phyloP scores from a whole-genome alignment of 208 protist species.

The Phytomonas francai region DNA sequence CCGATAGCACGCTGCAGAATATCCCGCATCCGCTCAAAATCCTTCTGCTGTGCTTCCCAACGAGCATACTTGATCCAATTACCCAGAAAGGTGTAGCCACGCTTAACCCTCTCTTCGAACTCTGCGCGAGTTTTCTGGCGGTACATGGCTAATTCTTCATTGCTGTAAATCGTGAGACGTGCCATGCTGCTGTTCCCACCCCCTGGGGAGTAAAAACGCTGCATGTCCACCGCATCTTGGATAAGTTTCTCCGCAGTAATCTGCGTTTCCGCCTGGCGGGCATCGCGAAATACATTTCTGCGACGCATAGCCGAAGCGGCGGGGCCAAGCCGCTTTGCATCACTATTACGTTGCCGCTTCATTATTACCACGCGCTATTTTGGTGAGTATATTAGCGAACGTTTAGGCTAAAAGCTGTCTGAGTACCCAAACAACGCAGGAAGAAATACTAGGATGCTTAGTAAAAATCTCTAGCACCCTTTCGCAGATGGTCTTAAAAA shows the following conservation, averaged over 20 bases:
- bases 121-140: slow-evolving; percentile 90
- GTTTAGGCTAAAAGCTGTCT: no score
- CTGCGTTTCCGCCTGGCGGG: slow-evolving; percentile 72
- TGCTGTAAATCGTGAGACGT: slow-evolving; percentile 92
- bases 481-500: not conserved
- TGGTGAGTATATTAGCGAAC: not conserved
- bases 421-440: not conserved
- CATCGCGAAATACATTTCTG: slow-evolving; percentile 60
- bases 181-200: slow-evolving; percentile 41
- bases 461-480: not conserved
- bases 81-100: slow-evolving; percentile 61
- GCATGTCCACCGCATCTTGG: slow-evolving; percentile 94
- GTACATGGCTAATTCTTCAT: slow-evolving; percentile 93
- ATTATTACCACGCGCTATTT: slow-evolving; percentile 15
- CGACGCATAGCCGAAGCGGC: slow-evolving; percentile 68
- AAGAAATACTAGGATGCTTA: not conserved
- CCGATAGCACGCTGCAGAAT: slow-evolving; percentile 94
- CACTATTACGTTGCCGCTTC: slow-evolving; percentile 37
- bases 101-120: slow-evolving; percentile 92
- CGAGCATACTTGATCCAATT: slow-evolving; percentile 95
- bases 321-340: slow-evolving; percentile 36
- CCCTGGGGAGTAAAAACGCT: slow-evolving; percentile 51
- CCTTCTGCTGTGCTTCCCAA: slow-evolving; percentile 96
- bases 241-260: slow-evolving; percentile 98
- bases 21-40: slow-evolving; percentile 92